Evolutionary conservation across 2,329 filamentous ascomycete species (phyloP).

Genomic region (Trichoderma citrinoviride): DNA sequence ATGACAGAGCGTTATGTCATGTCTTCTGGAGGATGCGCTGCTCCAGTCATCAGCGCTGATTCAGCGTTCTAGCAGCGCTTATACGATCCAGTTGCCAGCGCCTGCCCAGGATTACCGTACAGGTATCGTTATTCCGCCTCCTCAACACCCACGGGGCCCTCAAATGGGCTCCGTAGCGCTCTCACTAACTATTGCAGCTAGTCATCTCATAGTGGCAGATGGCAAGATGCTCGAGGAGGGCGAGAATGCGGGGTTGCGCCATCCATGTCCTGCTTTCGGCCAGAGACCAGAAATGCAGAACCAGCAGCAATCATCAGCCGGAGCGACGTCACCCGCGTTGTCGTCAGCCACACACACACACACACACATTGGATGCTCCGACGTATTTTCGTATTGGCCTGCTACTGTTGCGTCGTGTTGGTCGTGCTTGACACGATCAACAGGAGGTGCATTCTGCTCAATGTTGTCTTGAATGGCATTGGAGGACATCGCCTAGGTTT

Average conservation of each 20-base stretch:
- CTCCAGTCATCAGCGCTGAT: not conserved
- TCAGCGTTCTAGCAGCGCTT: not conserved
- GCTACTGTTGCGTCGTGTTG: not conserved
- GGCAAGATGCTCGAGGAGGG: not conserved
- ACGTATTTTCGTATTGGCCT: conserved; percentile 7
- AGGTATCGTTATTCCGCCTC: not conserved
- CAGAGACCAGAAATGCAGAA: not conserved
- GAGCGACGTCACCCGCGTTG: conserved; percentile 18
- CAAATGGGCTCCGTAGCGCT: conserved; percentile 5
- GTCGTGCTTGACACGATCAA: not conserved
- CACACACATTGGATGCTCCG: too few relatives aligned
- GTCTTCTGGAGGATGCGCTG: too few relatives aligned
- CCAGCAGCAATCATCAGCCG: conserved; percentile 12
- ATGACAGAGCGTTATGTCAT: not conserved
- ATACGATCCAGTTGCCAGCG: not conserved
- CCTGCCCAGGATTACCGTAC: not conserved
- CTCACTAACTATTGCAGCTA: not conserved
- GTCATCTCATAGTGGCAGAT: not conserved
- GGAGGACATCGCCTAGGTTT: not conserved
- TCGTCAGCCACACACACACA: conserved; percentile 14
- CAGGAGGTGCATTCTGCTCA: too few relatives aligned
- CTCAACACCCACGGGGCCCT: not conserved
- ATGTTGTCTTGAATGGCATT: too few relatives aligned
- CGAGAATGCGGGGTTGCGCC: conserved; percentile 21
- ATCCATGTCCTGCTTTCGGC: conserved; percentile 9